Evolutionary conservation across 176 grass and related monocot genomes (phyloP).

Genomic region (Avena insularis): DNA sequence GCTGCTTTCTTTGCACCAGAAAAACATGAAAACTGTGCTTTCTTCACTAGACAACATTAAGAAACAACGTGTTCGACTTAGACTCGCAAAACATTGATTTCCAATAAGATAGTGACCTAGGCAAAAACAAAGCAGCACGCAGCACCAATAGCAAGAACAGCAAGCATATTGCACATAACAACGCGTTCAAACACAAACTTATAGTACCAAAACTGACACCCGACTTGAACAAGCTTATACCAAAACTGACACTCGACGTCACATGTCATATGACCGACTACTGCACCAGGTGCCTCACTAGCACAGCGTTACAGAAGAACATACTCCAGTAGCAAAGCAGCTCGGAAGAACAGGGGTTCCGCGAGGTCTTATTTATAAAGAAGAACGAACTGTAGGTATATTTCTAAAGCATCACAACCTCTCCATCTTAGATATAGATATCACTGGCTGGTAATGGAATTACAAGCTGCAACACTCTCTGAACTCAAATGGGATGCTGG

Average conservation of each 20-base stretch:
- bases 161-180: not conserved
- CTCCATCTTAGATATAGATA: constrained; percentile 35
- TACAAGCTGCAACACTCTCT: constrained; percentile 40
- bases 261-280: not conserved
- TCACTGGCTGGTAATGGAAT: constrained; percentile 9
- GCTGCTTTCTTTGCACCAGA: not conserved
- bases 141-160: not conserved
- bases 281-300: not conserved
- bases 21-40: not conserved
- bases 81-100: not conserved
- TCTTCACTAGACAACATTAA: not conserved
- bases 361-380: constrained; percentile 39
- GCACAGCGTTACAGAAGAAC: constrained; percentile 4
- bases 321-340: constrained; percentile 21
- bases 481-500: constrained; percentile 36
- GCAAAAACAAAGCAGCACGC: not conserved
- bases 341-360: constrained; percentile 9
- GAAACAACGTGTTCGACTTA: not conserved
- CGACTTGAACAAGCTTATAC: not conserved
- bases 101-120: not conserved
- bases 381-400: constrained; percentile 41
- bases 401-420: constrained; percentile 24
- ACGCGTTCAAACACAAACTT: not conserved
- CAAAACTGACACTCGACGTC: constrained; percentile 35
- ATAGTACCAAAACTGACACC: constrained; percentile 35